Evolutionary conservation across 495 filamentous ascomycete species (phyloP).

Genomic region (Aspergillus sparsus): DNA sequence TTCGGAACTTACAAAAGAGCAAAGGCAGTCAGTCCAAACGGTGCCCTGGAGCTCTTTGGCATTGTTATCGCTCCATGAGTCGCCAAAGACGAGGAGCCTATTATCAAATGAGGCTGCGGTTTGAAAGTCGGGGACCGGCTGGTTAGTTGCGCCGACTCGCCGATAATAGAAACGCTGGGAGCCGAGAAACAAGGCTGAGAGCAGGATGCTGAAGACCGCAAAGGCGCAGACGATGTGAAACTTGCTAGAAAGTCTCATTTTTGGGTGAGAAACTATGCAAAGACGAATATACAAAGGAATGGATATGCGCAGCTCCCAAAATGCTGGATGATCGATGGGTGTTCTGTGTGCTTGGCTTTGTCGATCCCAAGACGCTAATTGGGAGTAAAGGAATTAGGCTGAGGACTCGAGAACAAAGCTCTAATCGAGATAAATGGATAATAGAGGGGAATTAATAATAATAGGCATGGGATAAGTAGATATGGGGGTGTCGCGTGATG

Average conservation of each 20-base stretch:
- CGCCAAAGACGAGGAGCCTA: constrained; percentile 50
- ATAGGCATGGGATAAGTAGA: not conserved
- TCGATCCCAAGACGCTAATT: not conserved
- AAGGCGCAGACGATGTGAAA: constrained; percentile 39
- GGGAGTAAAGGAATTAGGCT: not conserved
- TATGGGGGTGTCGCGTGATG: constrained; percentile 5
- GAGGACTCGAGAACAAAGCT: not conserved
- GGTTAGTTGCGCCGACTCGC: constrained; percentile 24
- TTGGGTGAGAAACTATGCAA: constrained; percentile 19
- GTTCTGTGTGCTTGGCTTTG: constrained; percentile 12
- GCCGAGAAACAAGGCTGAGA: constrained; percentile 36
- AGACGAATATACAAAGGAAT: constrained; percentile 16
- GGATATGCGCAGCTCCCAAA: constrained; percentile 14
- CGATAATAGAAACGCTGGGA: constrained; percentile 32
- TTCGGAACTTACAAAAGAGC: constrained; percentile 36
- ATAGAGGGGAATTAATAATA: constrained; percentile 1
- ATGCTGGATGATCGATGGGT: constrained; percentile 9
- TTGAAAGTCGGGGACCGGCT: constrained; percentile 24
- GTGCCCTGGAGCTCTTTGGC: constrained; percentile 37
- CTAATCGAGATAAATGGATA: not conserved
- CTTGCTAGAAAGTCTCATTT: constrained; percentile 37
- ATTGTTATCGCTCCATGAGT: constrained; percentile 53
- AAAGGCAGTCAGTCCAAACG: constrained; percentile 51
- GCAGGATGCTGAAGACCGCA: constrained; percentile 37
- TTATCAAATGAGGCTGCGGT: constrained; percentile 31